Percentiles rank a stretch among this genome's conserved stretches.
Conservation (phyloP, 2,329 filamentous ascomycete species). For the Xylaria sp. region DNA sequence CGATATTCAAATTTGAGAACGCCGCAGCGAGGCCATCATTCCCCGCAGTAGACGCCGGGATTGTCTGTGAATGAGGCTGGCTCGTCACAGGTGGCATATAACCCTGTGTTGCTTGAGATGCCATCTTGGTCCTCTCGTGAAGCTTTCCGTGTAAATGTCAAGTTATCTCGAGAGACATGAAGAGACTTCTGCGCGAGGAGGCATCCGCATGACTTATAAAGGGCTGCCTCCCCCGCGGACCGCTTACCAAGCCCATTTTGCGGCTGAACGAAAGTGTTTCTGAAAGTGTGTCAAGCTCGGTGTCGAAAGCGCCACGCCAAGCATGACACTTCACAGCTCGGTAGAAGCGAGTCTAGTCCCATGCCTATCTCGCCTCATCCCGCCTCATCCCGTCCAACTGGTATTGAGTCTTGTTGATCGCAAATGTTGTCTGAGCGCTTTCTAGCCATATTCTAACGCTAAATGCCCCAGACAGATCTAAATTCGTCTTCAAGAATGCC, state of each 20-base stretch:
- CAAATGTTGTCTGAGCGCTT: background rate
- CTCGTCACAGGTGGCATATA: constrained; percentile 13
- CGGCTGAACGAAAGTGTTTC: constrained; percentile 33
- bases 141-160: background rate
- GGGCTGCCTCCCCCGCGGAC: constrained; percentile 13
- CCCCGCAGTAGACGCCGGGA: constrained; percentile 4
- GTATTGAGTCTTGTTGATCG: background rate
- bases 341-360: background rate
- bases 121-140: constrained; percentile 24
- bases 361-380: background rate
- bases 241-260: constrained; percentile 16
- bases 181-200: background rate
- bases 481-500: background rate
- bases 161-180: background rate
- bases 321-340: background rate
- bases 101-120: constrained; percentile 25
- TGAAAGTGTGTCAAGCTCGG: constrained; percentile 4
- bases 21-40: constrained; percentile 29
- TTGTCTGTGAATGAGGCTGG: constrained; percentile 25
- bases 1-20: constrained; percentile 34
- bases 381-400: background rate
- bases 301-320: constrained; percentile 3
- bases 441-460: background rate
- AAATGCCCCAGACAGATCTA: background rate
- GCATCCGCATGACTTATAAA: constrained; percentile 24